Evolutionary conservation across 1,139 yeast species (phyloP).

Genomic region (Yamadazyma buinensis): DNA sequence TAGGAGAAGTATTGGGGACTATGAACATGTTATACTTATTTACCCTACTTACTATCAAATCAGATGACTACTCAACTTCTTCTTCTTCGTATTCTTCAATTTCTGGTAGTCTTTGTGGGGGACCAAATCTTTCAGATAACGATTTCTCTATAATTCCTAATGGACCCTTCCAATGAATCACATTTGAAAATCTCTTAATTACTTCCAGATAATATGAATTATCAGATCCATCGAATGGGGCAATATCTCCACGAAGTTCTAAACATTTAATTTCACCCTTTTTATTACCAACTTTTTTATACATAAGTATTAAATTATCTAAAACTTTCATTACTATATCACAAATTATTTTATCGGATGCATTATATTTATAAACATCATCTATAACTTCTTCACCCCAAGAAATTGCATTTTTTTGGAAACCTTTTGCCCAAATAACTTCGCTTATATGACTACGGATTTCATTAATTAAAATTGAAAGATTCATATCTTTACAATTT

Average conservation of each 20-base stretch:
- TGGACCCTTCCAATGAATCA: conserved; percentile 41
- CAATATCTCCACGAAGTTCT: conserved; percentile 19
- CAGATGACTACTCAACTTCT: conserved; percentile 25
- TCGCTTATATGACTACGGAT: conserved; percentile 62
- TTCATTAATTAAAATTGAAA: conserved; percentile 28
- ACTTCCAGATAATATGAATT: conserved; percentile 34
- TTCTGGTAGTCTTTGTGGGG: conserved; percentile 29
- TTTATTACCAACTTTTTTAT: conserved; percentile 22
- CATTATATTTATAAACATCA: conserved; percentile 31
- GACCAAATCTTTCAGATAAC: conserved; percentile 38
- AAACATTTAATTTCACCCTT: conserved; percentile 27
- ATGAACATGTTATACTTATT: too few species aligned
- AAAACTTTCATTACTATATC: conserved; percentile 31
- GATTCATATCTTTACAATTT: conserved; percentile 30
- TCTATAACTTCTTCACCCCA: conserved; percentile 59
- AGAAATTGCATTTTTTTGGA: conserved; percentile 50
- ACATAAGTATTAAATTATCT: conserved; percentile 31
- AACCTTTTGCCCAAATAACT: conserved; percentile 58
- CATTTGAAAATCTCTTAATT: conserved; percentile 33
- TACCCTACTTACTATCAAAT: not conserved
- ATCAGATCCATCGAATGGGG: conserved; percentile 19
- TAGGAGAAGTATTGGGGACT: too few species aligned
- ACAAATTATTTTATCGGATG: conserved; percentile 24
- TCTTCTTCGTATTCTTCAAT: conserved; percentile 44
- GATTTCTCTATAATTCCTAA: conserved; percentile 43